Evolutionary conservation across 306 rosid genomes (phyloP), one percentile per base, ranked within the genome.

Genomic region (Castanea mollissima): DNA sequence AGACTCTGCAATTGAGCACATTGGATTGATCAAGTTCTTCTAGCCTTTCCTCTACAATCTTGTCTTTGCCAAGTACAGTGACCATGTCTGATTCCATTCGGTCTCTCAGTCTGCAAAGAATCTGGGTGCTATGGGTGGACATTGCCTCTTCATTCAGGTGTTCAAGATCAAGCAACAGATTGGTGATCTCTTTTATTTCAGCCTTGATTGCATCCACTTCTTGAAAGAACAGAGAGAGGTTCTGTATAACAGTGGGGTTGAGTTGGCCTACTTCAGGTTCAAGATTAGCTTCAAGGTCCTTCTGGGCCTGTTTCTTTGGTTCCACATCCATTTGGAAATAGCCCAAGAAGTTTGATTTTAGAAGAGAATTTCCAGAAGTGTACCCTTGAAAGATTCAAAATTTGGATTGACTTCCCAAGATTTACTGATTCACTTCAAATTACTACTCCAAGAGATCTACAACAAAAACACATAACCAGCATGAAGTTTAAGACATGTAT

Each of bases 151-250:
- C 91, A 72, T 88, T 87, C 55, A 95, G 88, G 85, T 82, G 82
- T 60, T 86, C 87, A 77, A 95, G 97, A 78, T 93, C 97, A 23
- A 13, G 19, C 80, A 95, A 91, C 97, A 95, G 98, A 91, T 90
- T 90, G 90, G 98, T 80, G 59, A 92, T 90, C 91, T 90, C 98
- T 87, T 91, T 92, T 91, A 93, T 93, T 83, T 90, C 92, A 34
- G 82, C 77, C 79, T 91, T 95, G 85, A 90, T 81, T 70, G 75
- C 84, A 16, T 78, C 88, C 52, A 92, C 92, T 86, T 92, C 90
- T 80, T 78, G 81, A 60, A 91, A 90, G 84, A 95, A 95, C 83
- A 73, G 91, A 64, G 90, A 91, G 73, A 95, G 98, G 74, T 87
- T 90, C 58, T 68, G 91, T 78, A 93, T 97, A 71, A 86, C 88